These are phyloP conservation scores for Yamadazyma mexicana DNA, from an alignment of 1,139 yeast species.

Conservation along the genomic window DNA sequence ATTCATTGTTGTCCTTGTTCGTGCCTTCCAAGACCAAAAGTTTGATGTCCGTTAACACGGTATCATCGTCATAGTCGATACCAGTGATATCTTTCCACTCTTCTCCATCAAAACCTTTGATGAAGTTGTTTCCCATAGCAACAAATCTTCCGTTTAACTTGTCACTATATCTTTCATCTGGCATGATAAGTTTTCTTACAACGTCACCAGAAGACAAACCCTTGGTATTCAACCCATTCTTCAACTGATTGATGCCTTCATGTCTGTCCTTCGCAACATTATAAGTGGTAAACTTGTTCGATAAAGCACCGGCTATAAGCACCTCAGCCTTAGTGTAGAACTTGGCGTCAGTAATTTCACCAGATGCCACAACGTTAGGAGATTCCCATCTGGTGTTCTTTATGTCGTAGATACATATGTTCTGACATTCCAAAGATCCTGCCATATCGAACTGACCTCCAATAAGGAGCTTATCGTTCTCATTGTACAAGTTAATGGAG, in stretches of 20 bases:
- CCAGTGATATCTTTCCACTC: conserved; percentile 42
- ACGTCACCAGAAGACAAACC: conserved; percentile 10
- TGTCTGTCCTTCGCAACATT: conserved; percentile 41
- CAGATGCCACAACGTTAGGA: conserved; percentile 36
- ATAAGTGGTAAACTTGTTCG: conserved; percentile 49
- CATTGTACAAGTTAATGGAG: conserved; percentile 54
- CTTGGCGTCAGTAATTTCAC: conserved; percentile 60
- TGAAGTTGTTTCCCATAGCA: conserved; percentile 52
- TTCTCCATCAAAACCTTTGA: conserved; percentile 52
- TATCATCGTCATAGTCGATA: conserved; percentile 27
- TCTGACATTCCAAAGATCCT: conserved; percentile 59
- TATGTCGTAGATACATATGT: conserved; percentile 69
- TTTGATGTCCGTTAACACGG: conserved; percentile 42
- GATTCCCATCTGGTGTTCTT: conserved; percentile 54
- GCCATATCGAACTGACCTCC: conserved; percentile 75
- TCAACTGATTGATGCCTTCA: conserved; percentile 12
- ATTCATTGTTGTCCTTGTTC: conserved; percentile 23
- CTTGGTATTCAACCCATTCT: conserved; percentile 1
- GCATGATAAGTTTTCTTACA: conserved; percentile 37
- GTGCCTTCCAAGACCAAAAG: conserved; percentile 35
- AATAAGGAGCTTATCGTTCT: conserved; percentile 54
- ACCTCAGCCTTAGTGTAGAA: conserved; percentile 52
- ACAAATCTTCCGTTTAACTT: conserved; percentile 51
- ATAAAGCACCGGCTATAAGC: conserved; percentile 63
- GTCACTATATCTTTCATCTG: conserved; percentile 26